A percentile compares a stretch with the other conserved stretches of the same genome.
These are phyloP conservation scores for Aspergillus fischeri DNA, from an alignment of 2,329 filamentous ascomycete genomes.

Conservation along the genomic window DNA sequence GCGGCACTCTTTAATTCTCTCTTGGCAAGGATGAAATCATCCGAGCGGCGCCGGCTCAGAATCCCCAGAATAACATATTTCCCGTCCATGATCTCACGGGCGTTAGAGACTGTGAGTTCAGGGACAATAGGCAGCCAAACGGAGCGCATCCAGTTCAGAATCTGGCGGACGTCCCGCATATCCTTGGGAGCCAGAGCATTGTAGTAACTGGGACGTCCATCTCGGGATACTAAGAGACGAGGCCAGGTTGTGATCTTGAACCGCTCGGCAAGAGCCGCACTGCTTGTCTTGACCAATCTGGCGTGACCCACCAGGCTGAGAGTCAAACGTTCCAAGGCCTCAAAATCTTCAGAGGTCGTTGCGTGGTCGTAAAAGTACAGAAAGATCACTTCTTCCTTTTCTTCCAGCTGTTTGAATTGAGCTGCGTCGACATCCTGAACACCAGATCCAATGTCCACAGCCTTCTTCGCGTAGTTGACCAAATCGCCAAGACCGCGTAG, in stretches of 20 bases:
- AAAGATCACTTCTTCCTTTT: conserved; percentile 94
- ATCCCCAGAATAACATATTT: conserved; percentile 93
- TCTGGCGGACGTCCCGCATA: conserved; percentile 79
- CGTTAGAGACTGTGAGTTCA: conserved; percentile 86
- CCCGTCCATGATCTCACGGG: conserved; percentile 89
- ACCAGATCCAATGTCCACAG: conserved; percentile 69
- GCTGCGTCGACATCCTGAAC: conserved; percentile 76
- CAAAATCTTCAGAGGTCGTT: conserved; percentile 87
- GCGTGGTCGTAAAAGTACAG: conserved; percentile 97
- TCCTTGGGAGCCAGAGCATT: conserved; percentile 80
- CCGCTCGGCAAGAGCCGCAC: conserved; percentile 67
- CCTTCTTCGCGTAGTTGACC: conserved; percentile 79
- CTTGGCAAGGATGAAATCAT: conserved; percentile 72
- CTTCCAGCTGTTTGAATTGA: conserved; percentile 75
- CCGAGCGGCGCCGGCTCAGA: conserved; percentile 71
- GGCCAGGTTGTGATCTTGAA: conserved; percentile 98
- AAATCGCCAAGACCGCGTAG: conserved; percentile 90
- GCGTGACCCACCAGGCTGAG: conserved; percentile 87
- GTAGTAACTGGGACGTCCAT: conserved; percentile 88
- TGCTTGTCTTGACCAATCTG: conserved; percentile 86
- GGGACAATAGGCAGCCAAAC: conserved; percentile 96
- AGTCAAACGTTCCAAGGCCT: conserved; percentile 78
- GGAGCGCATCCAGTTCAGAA: conserved; percentile 89
- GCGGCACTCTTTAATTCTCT: conserved; percentile 94
- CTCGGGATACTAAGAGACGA: conserved; percentile 81